These are phyloP conservation scores for Botryosphaeria dothidea DNA, from an alignment of 2,329 filamentous ascomycete species.

Conservation along the genomic window DNA sequence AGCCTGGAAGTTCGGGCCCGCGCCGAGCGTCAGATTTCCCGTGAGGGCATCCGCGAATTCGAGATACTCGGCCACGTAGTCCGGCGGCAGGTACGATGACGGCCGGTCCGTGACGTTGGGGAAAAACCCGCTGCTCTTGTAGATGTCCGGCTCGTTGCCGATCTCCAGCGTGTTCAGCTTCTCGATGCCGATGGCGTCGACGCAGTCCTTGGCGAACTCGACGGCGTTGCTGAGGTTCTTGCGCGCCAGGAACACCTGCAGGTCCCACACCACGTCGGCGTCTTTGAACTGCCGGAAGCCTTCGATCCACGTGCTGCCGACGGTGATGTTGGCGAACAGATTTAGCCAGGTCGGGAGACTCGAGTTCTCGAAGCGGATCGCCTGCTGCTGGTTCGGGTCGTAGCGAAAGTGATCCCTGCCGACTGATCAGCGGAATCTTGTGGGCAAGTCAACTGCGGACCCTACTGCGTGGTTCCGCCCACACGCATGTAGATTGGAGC, in stretches of 20 bases:
- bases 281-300: background rate
- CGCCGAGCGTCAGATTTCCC: background rate
- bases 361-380: background rate
- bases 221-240: conserved; percentile 4
- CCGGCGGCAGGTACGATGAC: background rate
- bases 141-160: conserved; percentile 11
- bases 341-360: background rate
- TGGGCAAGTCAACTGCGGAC: too few relatives aligned
- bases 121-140: background rate
- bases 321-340: conserved; percentile 1
- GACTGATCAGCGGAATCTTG: too few relatives aligned
- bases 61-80: conserved; percentile 2
- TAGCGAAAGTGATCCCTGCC: conserved; percentile 11
- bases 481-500: background rate
- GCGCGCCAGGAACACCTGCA: conserved; percentile 6
- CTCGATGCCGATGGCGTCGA: background rate
- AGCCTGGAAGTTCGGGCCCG: conserved; percentile 2
- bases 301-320: background rate
- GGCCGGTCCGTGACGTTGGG: background rate
- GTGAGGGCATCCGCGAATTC: background rate
- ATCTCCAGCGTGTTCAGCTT: background rate
- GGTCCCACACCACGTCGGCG: background rate
- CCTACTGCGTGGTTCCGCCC: conserved; percentile 13
- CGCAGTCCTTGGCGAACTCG: background rate
- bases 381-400: background rate